Base-by-base conservation (phyloP, 2,329 filamentous ascomycete genomes). In the Monosporascus sp. region DNA sequence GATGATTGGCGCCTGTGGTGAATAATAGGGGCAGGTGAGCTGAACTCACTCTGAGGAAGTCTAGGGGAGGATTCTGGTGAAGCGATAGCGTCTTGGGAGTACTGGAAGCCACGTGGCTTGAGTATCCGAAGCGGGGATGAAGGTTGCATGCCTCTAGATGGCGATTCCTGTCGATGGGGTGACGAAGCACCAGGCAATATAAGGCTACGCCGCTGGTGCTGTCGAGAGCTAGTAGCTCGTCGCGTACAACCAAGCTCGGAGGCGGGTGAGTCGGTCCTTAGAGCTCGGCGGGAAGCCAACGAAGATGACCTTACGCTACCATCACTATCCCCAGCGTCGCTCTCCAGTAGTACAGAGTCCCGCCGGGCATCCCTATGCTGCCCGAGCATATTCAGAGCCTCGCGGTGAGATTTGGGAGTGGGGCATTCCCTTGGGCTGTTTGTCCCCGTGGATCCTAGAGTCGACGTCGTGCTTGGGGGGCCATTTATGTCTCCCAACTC, bases 51-150 rank as follows among this genome's bases (percentile, higher is more conserved):
- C 14, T 85, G 83, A 1, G 89, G 85, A 36, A 97, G 80, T 70
- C 96, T 87, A 1, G 94, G 94, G 1, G 94, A 99, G 2, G 88
- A 87, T 59, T 96, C 88, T 0, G 94, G 94, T 5, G 94, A 97
- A 14, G 85, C 83, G 39, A 95, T 67, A 22, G 79, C 80, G 45
- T 92, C 88, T 5, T 82, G 77, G 20, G 77, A 73, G 57, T 77
- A 77, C 5, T 79, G 79, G 35, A 84, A 71, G 25, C 74, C 78
- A 36, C 92, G 85, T 36, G 92, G 88, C 66, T 96, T 97, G 46
- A 82, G 80, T 63, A 95, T 91, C 38, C 93, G 83, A 52, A 99
- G 74, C 1, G 94, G 94, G 1, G 91, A 96, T 2, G 92, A 90
- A 3, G 91, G 90, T 48, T 87, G 84, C 7, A 81, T 75, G 49